Percentiles rank a stretch among this genome's conserved stretches.
These are phyloP conservation scores for Annulohypoxylon nitens DNA, from an alignment of 495 filamentous ascomycete genomes.

Conservation along the genomic window DNA sequence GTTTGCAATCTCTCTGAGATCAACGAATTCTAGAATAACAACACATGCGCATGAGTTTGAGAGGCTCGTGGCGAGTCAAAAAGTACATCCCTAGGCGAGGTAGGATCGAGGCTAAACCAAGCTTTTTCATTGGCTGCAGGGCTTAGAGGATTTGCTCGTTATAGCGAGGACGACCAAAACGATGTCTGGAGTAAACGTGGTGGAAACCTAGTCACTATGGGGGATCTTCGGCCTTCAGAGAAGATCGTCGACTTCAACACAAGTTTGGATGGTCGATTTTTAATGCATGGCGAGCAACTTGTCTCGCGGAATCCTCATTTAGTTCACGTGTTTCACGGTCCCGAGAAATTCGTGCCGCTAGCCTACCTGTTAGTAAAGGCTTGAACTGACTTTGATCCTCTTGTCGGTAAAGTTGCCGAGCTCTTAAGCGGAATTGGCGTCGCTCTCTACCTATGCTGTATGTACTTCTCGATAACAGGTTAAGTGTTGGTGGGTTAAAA, in stretches of 20 bases:
- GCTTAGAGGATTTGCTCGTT: neutral
- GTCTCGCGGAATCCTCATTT: neutral
- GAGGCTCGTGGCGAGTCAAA: neutral
- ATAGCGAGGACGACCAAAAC: neutral
- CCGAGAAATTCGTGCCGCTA: neutral
- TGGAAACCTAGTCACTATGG: neutral
- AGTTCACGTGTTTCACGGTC: neutral
- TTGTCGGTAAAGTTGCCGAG: neutral
- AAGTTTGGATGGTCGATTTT: neutral
- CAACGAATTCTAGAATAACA: slow-evolving; percentile 10
- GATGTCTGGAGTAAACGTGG: slow-evolving; percentile 4
- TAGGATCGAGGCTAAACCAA: slow-evolving; percentile 12
- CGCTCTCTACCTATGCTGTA: neutral
- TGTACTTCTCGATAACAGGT: neutral
- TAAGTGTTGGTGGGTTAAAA: neutral
- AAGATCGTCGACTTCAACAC: neutral
- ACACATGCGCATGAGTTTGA: neutral
- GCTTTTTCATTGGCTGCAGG: neutral
- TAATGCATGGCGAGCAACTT: neutral
- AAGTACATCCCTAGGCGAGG: neutral
- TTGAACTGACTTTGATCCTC: neutral
- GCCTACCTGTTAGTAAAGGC: neutral
- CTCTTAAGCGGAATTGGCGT: neutral
- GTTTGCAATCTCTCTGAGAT: slow-evolving; percentile 6
- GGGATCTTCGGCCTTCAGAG: neutral